These are phyloP conservation scores for Lophium mytilinum DNA, from an alignment of 495 filamentous ascomycete genomes.

Conservation along the genomic window DNA sequence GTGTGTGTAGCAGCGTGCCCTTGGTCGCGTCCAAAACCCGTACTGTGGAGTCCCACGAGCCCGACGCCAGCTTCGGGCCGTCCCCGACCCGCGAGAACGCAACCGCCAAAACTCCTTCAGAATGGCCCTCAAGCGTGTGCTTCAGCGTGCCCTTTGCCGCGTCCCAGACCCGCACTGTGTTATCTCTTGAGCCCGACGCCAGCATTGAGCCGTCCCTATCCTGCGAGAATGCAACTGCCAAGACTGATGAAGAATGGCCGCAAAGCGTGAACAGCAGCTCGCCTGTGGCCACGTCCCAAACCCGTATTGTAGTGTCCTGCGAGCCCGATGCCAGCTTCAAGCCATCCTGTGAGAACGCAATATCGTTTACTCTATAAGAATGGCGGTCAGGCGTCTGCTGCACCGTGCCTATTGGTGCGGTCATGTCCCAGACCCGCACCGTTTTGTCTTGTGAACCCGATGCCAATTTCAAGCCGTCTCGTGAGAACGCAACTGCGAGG, in stretches of 20 bases:
- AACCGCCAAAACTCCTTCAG: not conserved
- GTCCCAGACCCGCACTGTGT: not conserved
- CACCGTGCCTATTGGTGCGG: too few relatives aligned
- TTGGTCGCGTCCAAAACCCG: too few relatives aligned
- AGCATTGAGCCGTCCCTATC: not conserved
- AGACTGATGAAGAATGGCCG: not conserved
- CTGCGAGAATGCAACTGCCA: not conserved
- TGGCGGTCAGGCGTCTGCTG: slow-evolving; percentile 5
- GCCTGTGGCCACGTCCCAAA: not conserved
- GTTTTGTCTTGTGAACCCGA: too few relatives aligned
- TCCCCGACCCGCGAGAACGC: slow-evolving; percentile 5
- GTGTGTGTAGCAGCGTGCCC: too few relatives aligned
- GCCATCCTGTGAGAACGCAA: slow-evolving; percentile 1
- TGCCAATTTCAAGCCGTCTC: too few relatives aligned
- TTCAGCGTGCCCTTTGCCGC: not conserved
- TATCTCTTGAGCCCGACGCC: not conserved
- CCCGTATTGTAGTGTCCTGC: not conserved
- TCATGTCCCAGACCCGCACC: too few relatives aligned
- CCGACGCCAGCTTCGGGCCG: slow-evolving; percentile 1
- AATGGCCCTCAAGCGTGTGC: slow-evolving; percentile 1
- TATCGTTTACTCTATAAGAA: not conserved
- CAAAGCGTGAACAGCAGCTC: not conserved
- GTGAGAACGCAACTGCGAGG: too few relatives aligned
- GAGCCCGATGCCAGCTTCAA: not conserved
- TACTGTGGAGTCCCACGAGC: too few relatives aligned